Percentiles rank a stretch among this genome's conserved stretches.
Conservation (phyloP, 2,329 filamentous ascomycete genomes). For the Pseudogymnoascus sp. region DNA sequence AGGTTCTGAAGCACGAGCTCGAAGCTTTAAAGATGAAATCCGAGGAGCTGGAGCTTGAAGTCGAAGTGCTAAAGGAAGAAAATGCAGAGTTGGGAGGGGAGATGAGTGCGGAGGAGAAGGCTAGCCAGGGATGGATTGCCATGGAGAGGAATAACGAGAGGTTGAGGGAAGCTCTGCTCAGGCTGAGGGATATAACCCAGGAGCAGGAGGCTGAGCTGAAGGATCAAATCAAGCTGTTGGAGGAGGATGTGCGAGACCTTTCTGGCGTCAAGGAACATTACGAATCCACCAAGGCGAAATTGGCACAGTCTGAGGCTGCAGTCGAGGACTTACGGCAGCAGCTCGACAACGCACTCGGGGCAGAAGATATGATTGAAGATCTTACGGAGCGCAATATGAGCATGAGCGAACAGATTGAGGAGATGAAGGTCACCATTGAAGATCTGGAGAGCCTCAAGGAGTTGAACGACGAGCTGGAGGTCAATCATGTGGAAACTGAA, state of each 20-base stretch:
- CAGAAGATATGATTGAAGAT: conserved; percentile 91
- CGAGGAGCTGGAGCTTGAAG: conserved; percentile 81
- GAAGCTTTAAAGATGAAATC: conserved; percentile 66
- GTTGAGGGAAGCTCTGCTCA: conserved; percentile 73
- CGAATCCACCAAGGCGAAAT: conserved; percentile 61
- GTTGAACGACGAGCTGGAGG: conserved; percentile 87
- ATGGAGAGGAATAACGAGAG: conserved; percentile 87
- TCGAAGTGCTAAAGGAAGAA: conserved; percentile 80
- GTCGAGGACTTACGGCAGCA: conserved; percentile 85
- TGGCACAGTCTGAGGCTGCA: conserved; percentile 63
- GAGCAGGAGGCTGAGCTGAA: conserved; percentile 75
- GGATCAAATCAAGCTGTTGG: conserved; percentile 64
- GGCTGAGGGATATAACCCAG: conserved; percentile 78
- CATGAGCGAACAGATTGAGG: conserved; percentile 74
- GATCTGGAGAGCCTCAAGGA: conserved; percentile 87
- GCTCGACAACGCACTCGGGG: conserved; percentile 77
- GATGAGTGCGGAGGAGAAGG: conserved; percentile 80
- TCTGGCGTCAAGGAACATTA: conserved; percentile 61
- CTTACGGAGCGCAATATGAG: conserved; percentile 80
- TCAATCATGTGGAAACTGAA: conserved; percentile 86
- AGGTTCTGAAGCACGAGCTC: conserved; percentile 72
- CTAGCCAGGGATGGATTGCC: conserved; percentile 81
- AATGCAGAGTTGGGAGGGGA: conserved; percentile 76
- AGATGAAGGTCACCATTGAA: conserved; percentile 72
- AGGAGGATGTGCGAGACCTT: conserved; percentile 65